These are phyloP conservation scores for Cerrena zonata DNA, from an alignment of 1,284 basidiomycete species.

Conservation along the genomic window DNA sequence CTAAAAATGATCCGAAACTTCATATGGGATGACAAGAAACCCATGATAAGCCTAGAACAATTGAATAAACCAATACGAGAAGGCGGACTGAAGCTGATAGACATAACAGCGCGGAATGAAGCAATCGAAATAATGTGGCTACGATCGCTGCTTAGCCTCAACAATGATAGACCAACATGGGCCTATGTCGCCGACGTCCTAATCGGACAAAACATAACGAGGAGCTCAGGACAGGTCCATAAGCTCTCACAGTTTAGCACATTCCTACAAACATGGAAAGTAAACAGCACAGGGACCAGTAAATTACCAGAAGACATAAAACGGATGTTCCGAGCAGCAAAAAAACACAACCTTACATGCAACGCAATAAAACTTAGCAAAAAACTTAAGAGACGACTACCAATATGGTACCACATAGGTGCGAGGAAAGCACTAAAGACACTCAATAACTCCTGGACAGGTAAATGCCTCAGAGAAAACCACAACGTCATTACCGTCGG, in stretches of 20 bases:
- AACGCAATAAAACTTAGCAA: conserved; percentile 9
- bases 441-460: neutral
- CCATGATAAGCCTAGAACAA: too few relatives aligned
- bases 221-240: neutral
- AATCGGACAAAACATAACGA: neutral
- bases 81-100: conserved; percentile 13
- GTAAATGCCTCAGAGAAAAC: conserved; percentile 7
- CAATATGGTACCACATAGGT: conserved; percentile 12
- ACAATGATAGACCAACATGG: conserved; percentile 10
- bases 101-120: conserved; percentile 12
- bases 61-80: too few relatives aligned
- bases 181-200: conserved; percentile 10
- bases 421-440: neutral
- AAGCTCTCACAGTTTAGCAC: neutral
- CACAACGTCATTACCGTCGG: conserved; percentile 5
- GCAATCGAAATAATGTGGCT: conserved; percentile 15
- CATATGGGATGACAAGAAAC: conserved; percentile 23
- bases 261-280: conserved; percentile 1
- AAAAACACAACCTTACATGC: conserved; percentile 4
- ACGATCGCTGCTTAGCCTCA: conserved; percentile 13
- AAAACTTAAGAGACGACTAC: conserved; percentile 10
- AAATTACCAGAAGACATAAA: conserved; percentile 10
- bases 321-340: conserved; percentile 2
- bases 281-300: neutral
- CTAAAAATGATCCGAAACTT: conserved; percentile 11